phyloP scores from a whole-genome alignment of 257 asterid species.

The Solanum pinnatisectum region DNA sequence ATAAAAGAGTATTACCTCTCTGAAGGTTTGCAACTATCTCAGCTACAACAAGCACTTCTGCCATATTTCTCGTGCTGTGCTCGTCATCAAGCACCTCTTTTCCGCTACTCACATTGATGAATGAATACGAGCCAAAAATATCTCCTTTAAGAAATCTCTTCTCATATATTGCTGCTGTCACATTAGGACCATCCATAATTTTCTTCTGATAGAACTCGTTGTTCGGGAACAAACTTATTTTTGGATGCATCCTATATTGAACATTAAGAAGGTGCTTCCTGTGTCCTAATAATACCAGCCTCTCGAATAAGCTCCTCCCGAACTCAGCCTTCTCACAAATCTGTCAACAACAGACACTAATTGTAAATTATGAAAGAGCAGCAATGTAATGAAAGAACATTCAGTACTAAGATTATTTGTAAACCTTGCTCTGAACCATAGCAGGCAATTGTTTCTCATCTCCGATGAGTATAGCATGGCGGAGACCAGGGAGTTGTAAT shows the following conservation, averaged over 20 bases:
- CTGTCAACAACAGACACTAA: background rate
- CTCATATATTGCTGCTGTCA: conserved; percentile 2
- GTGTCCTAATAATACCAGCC: conserved; percentile 39
- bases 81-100: conserved; percentile 28
- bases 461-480: conserved; percentile 49
- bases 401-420: background rate
- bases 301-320: conserved; percentile 54
- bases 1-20: conserved; percentile 17
- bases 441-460: conserved; percentile 62
- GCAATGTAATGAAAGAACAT: background rate
- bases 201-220: conserved; percentile 22
- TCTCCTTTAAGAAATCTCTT: conserved; percentile 25
- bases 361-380: background rate
- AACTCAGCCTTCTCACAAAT: conserved; percentile 1
- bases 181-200: conserved; percentile 35
- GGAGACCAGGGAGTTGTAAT: conserved; percentile 33
- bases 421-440: conserved; percentile 47
- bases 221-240: conserved; percentile 47
- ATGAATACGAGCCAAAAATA: conserved; percentile 34
- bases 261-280: conserved; percentile 35
- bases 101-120: conserved; percentile 39
- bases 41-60: conserved; percentile 36
- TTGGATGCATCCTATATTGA: conserved; percentile 62
- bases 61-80: conserved; percentile 33
- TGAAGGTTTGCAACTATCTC: conserved; percentile 45